Base-by-base conservation (phyloP, 1,284 basidiomycete species). In the Malassezia sp. region DNA sequence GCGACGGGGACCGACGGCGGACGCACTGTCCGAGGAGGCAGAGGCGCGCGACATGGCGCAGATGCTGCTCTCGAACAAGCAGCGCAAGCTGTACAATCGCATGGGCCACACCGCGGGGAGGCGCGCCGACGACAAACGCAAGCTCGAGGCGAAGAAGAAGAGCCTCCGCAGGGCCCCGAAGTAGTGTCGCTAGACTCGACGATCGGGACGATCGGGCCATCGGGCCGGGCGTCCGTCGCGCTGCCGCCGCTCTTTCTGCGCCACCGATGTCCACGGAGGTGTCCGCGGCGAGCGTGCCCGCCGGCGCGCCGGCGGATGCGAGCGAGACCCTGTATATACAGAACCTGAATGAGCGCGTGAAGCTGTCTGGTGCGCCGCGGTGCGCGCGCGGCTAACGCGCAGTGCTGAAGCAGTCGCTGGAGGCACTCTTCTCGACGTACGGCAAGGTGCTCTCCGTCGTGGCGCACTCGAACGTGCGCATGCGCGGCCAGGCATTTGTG, bases 401-500 rank as follows among this genome's bases (percentile, higher is more conserved):
- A 78, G 89, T 90, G 23, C 78, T 97, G 63, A 95, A 91, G 73
- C 75, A 84, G 49, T 87, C 89, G 1, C 75, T 99, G 34, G 77
- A 79, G 17, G 83, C 83, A 30, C 76, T 99, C 37, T 96, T 97
- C 77, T 87, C 87, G 71, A 80, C 83, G 26, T 97, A 96, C 66
- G 86, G 87, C 15, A 82, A 84, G 49, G 82, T 99, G 5, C 72
- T 91, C 23, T 87, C 89, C 60, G 85, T 99, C 14, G 82, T 88
- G 7, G 88, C 90, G 5, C 91, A 97, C 72, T 73, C 76, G 45
- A 96, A 95, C 74, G 73, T 95, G 52, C 80, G 91, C 26, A 97
- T 99, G 93, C 78, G 93, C 31, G 91, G 91, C 10, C 91, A 99
- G 73, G 91, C 91, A 5, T 99, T 99, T 66, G 85, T 99, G 15